phyloP scores from a whole-genome alignment of 2,329 filamentous ascomycete genomes.

The Xylariaceae sp. region DNA sequence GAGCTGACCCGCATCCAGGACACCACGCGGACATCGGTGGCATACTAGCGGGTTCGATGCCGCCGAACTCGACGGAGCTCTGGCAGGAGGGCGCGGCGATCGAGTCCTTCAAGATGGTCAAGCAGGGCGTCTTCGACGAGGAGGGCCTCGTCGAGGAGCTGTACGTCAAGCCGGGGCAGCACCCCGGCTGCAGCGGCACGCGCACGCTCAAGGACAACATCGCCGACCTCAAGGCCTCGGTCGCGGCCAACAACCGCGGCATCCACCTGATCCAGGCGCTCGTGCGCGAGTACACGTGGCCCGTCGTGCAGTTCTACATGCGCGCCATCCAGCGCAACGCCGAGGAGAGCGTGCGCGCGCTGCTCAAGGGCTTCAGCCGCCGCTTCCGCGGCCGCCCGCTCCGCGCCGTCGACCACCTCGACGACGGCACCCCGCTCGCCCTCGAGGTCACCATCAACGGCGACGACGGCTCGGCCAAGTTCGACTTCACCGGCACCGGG shows the following conservation, averaged over 20 bases:
- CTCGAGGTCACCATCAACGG: conserved; percentile 45
- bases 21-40: conserved; percentile 30
- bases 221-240: conserved; percentile 35
- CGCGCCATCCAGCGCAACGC: conserved; percentile 32
- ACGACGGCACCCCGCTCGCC: conserved; percentile 38
- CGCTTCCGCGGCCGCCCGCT: conserved; percentile 40
- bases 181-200: conserved; percentile 28
- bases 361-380: conserved; percentile 21
- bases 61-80: conserved; percentile 31
- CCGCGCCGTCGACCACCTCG: conserved; percentile 64
- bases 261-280: conserved; percentile 22
- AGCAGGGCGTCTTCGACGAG: conserved; percentile 26
- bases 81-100: conserved; percentile 37
- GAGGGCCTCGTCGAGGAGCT: conserved; percentile 19
- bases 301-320: conserved; percentile 29
- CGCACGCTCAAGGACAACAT: conserved; percentile 33
- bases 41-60: conserved; percentile 36
- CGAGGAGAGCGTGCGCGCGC: conserved; percentile 26
- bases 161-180: conserved; percentile 24
- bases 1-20: conserved; percentile 3
- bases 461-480: conserved; percentile 61
- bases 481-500: conserved; percentile 42
- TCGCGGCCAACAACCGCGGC: conserved; percentile 34
- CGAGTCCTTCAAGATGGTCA: conserved; percentile 28
- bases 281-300: conserved; percentile 24